Evolutionary conservation across 768 basidiomycete genomes (phyloP).

Genomic region (Porphyrellus cyaneotinctus): DNA sequence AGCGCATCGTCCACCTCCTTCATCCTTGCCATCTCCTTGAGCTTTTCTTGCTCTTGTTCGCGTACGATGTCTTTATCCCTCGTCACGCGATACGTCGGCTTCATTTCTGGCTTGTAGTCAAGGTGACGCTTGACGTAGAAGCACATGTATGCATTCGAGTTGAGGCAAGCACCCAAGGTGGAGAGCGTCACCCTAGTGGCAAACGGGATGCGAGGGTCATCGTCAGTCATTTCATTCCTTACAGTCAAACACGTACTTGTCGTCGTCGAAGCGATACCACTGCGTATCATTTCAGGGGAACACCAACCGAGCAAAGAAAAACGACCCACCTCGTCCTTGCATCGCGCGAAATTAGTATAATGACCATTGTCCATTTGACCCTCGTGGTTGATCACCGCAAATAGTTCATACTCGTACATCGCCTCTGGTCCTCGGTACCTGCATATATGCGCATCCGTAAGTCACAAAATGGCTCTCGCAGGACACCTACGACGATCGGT

Average conservation of each 20-base stretch:
- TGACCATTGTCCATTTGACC: slow-evolving; percentile 94
- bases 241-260: slow-evolving; percentile 55
- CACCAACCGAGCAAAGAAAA: not conserved
- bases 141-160: slow-evolving; percentile 86
- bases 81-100: slow-evolving; percentile 62
- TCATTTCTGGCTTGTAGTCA: slow-evolving; percentile 72
- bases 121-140: slow-evolving; percentile 90
- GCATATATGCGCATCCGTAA: not conserved
- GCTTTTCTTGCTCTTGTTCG: slow-evolving; percentile 53
- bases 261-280: slow-evolving; percentile 96
- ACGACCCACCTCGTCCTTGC: slow-evolving; percentile 73
- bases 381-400: slow-evolving; percentile 92
- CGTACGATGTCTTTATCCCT: slow-evolving; percentile 63
- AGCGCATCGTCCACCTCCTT: slow-evolving; percentile 65
- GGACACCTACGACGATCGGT: slow-evolving; percentile 24
- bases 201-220: not conserved
- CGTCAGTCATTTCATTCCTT: not conserved
- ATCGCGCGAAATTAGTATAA: slow-evolving; percentile 84
- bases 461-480: not conserved
- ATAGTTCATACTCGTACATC: slow-evolving; percentile 87
- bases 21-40: slow-evolving; percentile 49
- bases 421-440: slow-evolving; percentile 55
- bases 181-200: slow-evolving; percentile 62
- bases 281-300: slow-evolving; percentile 26
- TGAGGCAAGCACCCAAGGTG: slow-evolving; percentile 61